Evolutionary conservation across 2,329 filamentous ascomycete genomes (phyloP).

Genomic region (Aspergillus brunneoviolaceus): DNA sequence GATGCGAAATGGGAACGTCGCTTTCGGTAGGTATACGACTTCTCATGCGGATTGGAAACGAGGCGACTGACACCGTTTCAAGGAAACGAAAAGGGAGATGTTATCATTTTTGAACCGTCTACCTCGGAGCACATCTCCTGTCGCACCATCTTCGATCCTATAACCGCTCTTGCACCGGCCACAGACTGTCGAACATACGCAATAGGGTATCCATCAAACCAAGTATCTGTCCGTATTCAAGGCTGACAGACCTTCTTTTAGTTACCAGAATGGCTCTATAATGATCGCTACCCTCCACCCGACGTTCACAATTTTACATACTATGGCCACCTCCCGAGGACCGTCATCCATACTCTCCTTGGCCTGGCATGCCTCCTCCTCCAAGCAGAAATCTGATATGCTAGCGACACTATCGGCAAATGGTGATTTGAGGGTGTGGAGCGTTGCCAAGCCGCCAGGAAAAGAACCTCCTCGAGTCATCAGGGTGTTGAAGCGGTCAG

Average conservation of each 20-base stretch:
- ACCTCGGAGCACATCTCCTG: conserved; percentile 91
- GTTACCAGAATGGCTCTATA: conserved; percentile 93
- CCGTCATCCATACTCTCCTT: conserved; percentile 86
- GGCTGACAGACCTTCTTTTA: conserved; percentile 37
- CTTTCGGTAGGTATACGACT: conserved; percentile 69
- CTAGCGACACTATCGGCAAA: conserved; percentile 88
- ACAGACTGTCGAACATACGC: conserved; percentile 92
- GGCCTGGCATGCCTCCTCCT: conserved; percentile 94
- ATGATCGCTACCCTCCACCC: conserved; percentile 86
- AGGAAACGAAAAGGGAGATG: conserved; percentile 91
- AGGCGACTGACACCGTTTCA: neutral
- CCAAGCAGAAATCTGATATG: conserved; percentile 97
- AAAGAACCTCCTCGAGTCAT: conserved; percentile 82
- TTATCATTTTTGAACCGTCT: conserved; percentile 90
- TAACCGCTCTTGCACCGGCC: conserved; percentile 88
- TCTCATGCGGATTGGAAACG: conserved; percentile 7
- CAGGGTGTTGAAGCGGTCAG: conserved; percentile 76
- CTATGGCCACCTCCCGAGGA: conserved; percentile 76
- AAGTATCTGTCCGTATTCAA: neutral
- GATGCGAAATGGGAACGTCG: conserved; percentile 97
- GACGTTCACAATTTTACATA: conserved; percentile 90
- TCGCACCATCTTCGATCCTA: conserved; percentile 88
- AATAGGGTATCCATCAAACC: conserved; percentile 68
- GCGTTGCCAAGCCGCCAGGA: conserved; percentile 76
- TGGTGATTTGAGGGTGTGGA: conserved; percentile 94